Conservation (phyloP, 2,329 filamentous ascomycete species). For the Fusarium dlaminii region DNA sequence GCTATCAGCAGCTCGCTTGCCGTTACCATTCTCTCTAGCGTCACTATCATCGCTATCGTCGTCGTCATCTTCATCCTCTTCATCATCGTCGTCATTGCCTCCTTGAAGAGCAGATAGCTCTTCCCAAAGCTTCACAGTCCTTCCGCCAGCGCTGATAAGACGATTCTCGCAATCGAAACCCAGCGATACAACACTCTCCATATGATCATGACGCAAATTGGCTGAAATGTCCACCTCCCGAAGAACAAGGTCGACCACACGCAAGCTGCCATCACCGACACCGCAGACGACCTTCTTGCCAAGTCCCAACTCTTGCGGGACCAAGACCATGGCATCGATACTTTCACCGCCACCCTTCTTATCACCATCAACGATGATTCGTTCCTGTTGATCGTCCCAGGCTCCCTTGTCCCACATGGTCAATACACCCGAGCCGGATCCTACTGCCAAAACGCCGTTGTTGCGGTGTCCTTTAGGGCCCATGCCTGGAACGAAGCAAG, state of each 20-base stretch:
- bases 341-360: conserved; percentile 73
- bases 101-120: conserved; percentile 69
- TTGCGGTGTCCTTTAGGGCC: conserved; percentile 71
- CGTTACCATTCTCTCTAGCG: conserved; percentile 53
- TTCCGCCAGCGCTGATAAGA: conserved; percentile 89
- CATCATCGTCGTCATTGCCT: conserved; percentile 46
- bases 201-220: conserved; percentile 78
- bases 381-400: conserved; percentile 95
- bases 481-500: conserved; percentile 79
- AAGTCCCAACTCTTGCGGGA: conserved; percentile 75
- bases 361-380: conserved; percentile 77
- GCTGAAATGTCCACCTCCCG: conserved; percentile 75
- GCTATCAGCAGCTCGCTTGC: conserved; percentile 59
- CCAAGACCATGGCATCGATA: conserved; percentile 77
- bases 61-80: conserved; percentile 54
- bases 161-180: conserved; percentile 86
- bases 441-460: conserved; percentile 81
- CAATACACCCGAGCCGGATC: conserved; percentile 79
- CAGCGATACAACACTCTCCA: conserved; percentile 84
- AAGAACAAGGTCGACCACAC: conserved; percentile 78
- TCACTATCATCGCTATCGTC: conserved; percentile 59
- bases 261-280: conserved; percentile 80
- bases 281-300: conserved; percentile 83
- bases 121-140: conserved; percentile 92
- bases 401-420: conserved; percentile 94